Evolutionary conservation across 495 filamentous ascomycete species (phyloP), one percentile per base, ranked within the genome.

Genomic region (Aspergillus ellipticus): DNA sequence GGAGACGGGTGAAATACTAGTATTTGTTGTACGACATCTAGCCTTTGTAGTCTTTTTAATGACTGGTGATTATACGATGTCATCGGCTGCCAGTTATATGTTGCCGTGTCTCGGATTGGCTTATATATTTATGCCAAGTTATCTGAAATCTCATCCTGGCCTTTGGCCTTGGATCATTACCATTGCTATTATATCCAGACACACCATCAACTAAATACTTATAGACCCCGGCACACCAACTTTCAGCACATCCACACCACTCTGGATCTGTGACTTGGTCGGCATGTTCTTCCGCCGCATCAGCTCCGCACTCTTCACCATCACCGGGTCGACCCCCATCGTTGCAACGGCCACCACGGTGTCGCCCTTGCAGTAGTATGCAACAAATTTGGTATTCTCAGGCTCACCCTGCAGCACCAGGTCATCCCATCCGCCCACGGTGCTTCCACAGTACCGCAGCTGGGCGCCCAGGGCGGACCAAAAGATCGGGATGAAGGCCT

Each of bases 381-480:
- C 94, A 9, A 85, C 86, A 64, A 94, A 98, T 66, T 90, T 94
- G 21, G 79, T 84, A 55, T 95, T 84, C 16, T 89, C 90, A 3
- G 86, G 82, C 52, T 91, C 78, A 1, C 92, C 92, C 49, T 85
- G 73, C 21, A 97, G 39, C 2, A 96, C 74, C 11, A 97, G 58
- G 61, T 93, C 90, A 62, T 98, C 95, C 76, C 81, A 96, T 6
- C 92, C 90, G 51, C 82, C 79, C 3, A 74, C 66, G 0, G 92
- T 89, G 71, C 89, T 92, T 2, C 94, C 94, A 64, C 90, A 94
- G 72, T 98, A 98, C 20, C 94, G 82, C 57, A 98, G 67, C 74
- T 98, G 94, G 1, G 84, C 76, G 13, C 91, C 93, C 9, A 97
- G 72, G 2, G 94, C 95, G 9, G 89, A 93, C 94, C 94, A 98